Conservation (phyloP, 2,329 filamentous ascomycete species). For the Fusarium algeriense region DNA sequence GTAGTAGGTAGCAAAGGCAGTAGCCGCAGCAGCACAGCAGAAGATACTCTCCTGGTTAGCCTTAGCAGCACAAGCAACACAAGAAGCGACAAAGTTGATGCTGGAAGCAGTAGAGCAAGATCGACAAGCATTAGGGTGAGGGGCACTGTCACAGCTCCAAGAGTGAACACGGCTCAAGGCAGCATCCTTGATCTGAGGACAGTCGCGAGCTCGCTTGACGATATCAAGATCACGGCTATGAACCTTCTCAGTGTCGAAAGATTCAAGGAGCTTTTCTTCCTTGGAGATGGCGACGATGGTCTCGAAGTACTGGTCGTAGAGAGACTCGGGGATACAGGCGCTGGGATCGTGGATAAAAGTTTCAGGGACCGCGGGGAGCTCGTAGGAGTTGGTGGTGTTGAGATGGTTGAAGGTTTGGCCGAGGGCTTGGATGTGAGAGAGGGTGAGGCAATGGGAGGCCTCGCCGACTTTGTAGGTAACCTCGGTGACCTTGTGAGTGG, state of each 20-base stretch:
- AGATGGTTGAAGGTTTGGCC: constrained; percentile 22
- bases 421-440: constrained; percentile 28
- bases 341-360: constrained; percentile 18
- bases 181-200: constrained; percentile 20
- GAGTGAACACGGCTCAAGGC: background rate
- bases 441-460: constrained; percentile 12
- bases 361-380: constrained; percentile 13
- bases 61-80: constrained; percentile 29
- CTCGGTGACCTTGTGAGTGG: background rate
- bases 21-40: constrained; percentile 30
- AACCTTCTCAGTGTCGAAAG: constrained; percentile 1
- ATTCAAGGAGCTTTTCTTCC: constrained; percentile 22
- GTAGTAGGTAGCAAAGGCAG: constrained; percentile 27
- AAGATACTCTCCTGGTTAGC: constrained; percentile 26
- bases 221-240: constrained; percentile 8
- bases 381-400: background rate
- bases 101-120: constrained; percentile 26
- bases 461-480: constrained; percentile 12
- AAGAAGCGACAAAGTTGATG: constrained; percentile 25
- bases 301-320: constrained; percentile 31
- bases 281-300: constrained; percentile 29
- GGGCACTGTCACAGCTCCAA: constrained; percentile 22
- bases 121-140: constrained; percentile 15
- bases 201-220: constrained; percentile 16
- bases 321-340: constrained; percentile 25